Conservation (phyloP, 2,329 filamentous ascomycete species). For the Hypocrella siamensis region DNA sequence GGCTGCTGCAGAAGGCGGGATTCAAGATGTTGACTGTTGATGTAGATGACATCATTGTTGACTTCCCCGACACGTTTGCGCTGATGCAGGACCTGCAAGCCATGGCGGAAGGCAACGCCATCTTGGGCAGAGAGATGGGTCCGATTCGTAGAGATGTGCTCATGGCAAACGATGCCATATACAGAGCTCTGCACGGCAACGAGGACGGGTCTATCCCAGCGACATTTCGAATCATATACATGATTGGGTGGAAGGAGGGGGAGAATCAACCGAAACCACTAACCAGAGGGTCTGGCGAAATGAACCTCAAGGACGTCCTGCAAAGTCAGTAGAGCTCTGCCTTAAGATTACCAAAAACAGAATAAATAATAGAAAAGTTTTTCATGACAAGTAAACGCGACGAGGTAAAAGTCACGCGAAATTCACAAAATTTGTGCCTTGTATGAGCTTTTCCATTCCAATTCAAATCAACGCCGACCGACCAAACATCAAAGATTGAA, state of each 20-base stretch:
- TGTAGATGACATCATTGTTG: constrained; percentile 91
- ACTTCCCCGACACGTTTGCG: constrained; percentile 79
- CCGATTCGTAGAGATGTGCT: constrained; percentile 68
- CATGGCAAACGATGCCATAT: constrained; percentile 77
- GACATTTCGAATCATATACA: constrained; percentile 90
- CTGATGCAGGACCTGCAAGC: constrained; percentile 89
- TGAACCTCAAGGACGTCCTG: constrained; percentile 75
- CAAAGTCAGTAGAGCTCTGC: constrained; percentile 24
- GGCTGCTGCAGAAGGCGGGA: constrained; percentile 68
- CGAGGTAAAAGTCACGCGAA: too few species aligned
- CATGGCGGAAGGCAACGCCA: constrained; percentile 91
- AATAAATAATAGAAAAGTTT: not conserved
- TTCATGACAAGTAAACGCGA: too few species aligned
- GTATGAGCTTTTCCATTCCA: not conserved
- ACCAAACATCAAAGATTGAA: not conserved
- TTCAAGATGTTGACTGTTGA: constrained; percentile 96
- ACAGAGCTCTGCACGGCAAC: constrained; percentile 74
- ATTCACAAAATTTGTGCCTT: too few species aligned
- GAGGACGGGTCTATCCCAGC: constrained; percentile 64
- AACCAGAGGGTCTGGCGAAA: constrained; percentile 65
- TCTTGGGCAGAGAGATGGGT: constrained; percentile 70
- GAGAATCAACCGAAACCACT: constrained; percentile 66
- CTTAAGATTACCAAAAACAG: too few species aligned
- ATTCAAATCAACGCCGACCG: not conserved
- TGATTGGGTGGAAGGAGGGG: constrained; percentile 96